Evolutionary conservation across 441 rosid species (phyloP).

Genomic region (Rhodomyrtus psidioides): DNA sequence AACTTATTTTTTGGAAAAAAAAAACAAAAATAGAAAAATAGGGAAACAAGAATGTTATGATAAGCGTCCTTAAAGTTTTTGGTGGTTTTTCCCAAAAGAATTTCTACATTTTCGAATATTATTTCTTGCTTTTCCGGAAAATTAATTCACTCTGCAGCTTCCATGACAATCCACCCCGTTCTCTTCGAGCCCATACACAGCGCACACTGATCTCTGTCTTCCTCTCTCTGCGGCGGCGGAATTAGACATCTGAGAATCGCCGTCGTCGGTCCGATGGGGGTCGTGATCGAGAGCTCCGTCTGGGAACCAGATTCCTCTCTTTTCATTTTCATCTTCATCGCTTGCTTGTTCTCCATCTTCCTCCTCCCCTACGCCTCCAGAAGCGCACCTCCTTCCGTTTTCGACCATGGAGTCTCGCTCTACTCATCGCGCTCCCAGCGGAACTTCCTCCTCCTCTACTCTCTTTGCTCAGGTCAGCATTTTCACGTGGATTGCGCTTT

Average conservation of each 20-base stretch:
- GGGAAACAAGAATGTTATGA: too few species aligned
- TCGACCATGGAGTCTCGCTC: conserved; percentile 36
- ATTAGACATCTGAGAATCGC: conserved; percentile 9
- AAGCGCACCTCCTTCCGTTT: conserved; percentile 26
- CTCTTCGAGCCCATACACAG: not conserved
- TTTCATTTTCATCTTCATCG: conserved; percentile 46
- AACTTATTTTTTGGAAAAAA: too few species aligned
- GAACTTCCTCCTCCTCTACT: conserved; percentile 54
- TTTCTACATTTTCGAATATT: too few species aligned
- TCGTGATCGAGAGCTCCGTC: conserved; percentile 50
- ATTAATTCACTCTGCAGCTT: not conserved
- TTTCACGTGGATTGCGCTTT: not conserved
- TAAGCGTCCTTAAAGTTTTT: too few species aligned
- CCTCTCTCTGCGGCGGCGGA: not conserved
- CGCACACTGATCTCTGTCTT: not conserved
- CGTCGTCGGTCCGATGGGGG: conserved; percentile 33
- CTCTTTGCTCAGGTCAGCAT: conserved; percentile 61
- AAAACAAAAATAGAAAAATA: too few species aligned
- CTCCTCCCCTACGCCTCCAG: conserved; percentile 41
- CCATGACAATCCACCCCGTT: not conserved
- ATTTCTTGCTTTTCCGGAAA: not conserved
- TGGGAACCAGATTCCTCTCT: conserved; percentile 65
- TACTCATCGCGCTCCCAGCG: conserved; percentile 47
- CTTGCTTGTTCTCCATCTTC: conserved; percentile 44
- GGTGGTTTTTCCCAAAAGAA: too few species aligned